Evolutionary conservation across 305 asterid species (phyloP).

Genomic region (Salvia sclarea): DNA sequence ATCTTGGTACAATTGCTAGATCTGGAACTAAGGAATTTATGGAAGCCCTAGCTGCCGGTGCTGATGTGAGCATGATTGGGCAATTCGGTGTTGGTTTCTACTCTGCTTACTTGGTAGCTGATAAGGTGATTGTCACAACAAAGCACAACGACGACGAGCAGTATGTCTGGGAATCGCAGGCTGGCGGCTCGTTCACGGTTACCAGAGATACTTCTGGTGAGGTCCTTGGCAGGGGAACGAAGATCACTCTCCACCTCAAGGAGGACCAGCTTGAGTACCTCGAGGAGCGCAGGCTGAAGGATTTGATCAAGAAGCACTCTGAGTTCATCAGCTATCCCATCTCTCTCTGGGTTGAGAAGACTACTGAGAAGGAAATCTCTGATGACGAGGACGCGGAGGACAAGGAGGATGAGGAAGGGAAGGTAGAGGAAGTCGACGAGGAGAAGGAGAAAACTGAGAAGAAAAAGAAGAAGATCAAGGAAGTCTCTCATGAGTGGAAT

Average conservation of each 20-base stretch:
- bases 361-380: constrained; percentile 44
- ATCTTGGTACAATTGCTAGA: constrained; percentile 89
- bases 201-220: constrained; percentile 43
- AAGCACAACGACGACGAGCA: constrained; percentile 90
- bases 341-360: constrained; percentile 45
- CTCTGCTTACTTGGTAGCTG: constrained; percentile 87
- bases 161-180: constrained; percentile 83
- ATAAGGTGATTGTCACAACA: constrained; percentile 76
- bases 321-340: constrained; percentile 46
- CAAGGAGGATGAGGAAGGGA: constrained; percentile 45
- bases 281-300: constrained; percentile 47
- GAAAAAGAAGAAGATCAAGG: constrained; percentile 45
- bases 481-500: constrained; percentile 43
- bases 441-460: constrained; percentile 44
- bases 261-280: constrained; percentile 49
- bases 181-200: constrained; percentile 43
- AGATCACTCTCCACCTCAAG: constrained; percentile 40
- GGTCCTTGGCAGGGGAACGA: constrained; percentile 39
- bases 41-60: constrained; percentile 92
- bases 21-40: constrained; percentile 94
- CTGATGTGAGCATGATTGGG: constrained; percentile 97
- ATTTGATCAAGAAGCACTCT: constrained; percentile 45
- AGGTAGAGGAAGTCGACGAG: constrained; percentile 45
- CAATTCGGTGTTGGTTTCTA: constrained; percentile 93
- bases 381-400: constrained; percentile 46